These are phyloP conservation scores for Allium sativum DNA, from an alignment of 106 monocot species.

Conservation along the genomic window DNA sequence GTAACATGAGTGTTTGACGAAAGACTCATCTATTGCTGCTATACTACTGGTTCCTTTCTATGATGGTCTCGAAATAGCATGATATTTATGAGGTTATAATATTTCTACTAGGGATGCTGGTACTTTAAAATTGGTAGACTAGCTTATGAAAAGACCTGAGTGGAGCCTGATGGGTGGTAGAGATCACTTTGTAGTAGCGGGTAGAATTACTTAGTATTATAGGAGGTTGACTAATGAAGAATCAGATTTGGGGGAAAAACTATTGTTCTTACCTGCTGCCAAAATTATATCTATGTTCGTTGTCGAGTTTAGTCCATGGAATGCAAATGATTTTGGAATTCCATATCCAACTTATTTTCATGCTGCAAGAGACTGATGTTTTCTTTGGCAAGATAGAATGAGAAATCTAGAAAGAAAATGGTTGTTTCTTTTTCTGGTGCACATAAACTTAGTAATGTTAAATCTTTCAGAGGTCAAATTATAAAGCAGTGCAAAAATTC, in stretches of 20 bases:
- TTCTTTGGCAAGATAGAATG: constrained; percentile 42
- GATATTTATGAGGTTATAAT: constrained; percentile 69
- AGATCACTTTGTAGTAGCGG: constrained; percentile 77
- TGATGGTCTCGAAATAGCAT: constrained; percentile 67
- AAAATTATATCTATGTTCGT: constrained; percentile 69
- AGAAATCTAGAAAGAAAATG: constrained; percentile 29
- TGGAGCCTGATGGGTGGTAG: constrained; percentile 70
- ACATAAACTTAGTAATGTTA: constrained; percentile 19
- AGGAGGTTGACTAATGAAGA: constrained; percentile 40
- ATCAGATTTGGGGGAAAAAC: constrained; percentile 60
- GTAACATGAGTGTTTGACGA: constrained; percentile 82
- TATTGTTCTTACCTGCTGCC: constrained; percentile 59
- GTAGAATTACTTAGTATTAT: constrained; percentile 76
- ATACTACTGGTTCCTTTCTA: constrained; percentile 85
- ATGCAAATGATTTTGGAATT: constrained; percentile 43
- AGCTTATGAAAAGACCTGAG: constrained; percentile 69
- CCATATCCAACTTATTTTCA: constrained; percentile 72
- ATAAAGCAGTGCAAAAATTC: constrained; percentile 55
- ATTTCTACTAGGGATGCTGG: constrained; percentile 52
- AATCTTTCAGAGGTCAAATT: constrained; percentile 53
- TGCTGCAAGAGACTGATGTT: constrained; percentile 27
- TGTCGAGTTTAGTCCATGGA: constrained; percentile 71
- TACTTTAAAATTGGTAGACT: constrained; percentile 53
- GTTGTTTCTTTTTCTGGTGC: constrained; percentile 68
- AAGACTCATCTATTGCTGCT: constrained; percentile 66